A percentile compares a stretch with the other conserved stretches of the same genome.
Evolutionary conservation across 306 rosid genomes (phyloP).

Genomic region (Biancaea sappan): DNA sequence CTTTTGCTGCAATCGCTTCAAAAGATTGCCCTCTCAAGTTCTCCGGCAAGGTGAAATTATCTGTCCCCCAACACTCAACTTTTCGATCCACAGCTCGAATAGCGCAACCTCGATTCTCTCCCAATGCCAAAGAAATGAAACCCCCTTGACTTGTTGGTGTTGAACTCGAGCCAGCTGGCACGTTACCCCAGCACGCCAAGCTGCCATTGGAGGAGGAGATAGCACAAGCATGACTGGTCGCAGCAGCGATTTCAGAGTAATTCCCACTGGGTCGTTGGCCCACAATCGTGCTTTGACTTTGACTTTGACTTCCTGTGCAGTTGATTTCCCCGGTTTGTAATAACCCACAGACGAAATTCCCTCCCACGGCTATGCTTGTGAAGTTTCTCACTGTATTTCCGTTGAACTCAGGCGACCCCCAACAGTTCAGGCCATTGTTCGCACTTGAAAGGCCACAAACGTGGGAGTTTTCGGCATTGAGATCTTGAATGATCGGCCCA

Average conservation of each 20-base stretch:
- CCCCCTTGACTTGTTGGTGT: constrained; percentile 35
- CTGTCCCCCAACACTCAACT: constrained; percentile 74
- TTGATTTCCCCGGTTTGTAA: constrained; percentile 31
- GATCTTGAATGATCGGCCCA: constrained; percentile 43
- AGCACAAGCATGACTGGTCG: constrained; percentile 68
- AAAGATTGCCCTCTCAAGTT: constrained; percentile 40
- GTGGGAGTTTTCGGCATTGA: constrained; percentile 61
- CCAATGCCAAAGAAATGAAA: constrained; percentile 74
- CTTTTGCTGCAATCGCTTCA: constrained; percentile 58
- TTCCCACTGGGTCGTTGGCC: constrained; percentile 26
- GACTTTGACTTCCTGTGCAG: constrained; percentile 45
- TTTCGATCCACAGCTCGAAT: constrained; percentile 33
- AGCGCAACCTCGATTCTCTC: constrained; percentile 70
- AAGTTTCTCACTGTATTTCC: neutral
- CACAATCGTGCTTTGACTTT: neutral
- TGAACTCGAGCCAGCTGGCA: constrained; percentile 33
- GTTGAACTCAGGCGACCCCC: constrained; percentile 61
- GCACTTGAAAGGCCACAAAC: constrained; percentile 60
- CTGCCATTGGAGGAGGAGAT: constrained; percentile 36
- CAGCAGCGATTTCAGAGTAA: constrained; percentile 52
- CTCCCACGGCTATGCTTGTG: constrained; percentile 67
- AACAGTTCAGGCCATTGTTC: constrained; percentile 52
- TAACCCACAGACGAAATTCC: constrained; percentile 66
- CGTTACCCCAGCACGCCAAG: constrained; percentile 73
- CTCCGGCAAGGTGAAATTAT: constrained; percentile 58